These are phyloP conservation scores for Pythium rishiriense DNA, from an alignment of 352 stramenopile species.

Conservation along the genomic window DNA sequence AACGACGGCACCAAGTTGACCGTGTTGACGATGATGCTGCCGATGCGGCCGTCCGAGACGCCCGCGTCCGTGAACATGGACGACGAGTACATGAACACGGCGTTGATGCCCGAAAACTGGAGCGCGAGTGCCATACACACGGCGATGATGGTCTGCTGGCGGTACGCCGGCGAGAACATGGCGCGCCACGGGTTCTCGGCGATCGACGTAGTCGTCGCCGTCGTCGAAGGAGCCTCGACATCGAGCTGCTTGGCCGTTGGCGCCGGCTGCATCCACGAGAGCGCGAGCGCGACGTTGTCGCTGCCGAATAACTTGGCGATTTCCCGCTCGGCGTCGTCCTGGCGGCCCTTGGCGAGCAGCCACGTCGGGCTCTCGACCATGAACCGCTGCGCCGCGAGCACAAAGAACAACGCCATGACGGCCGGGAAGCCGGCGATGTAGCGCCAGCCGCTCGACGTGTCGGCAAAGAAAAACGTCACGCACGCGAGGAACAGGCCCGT, in stretches of 20 bases:
- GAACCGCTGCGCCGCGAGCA: slow-evolving; percentile 27
- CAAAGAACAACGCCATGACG: slow-evolving; percentile 46
- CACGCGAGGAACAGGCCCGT: slow-evolving; percentile 46
- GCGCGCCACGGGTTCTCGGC: slow-evolving; percentile 18
- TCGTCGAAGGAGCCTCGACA: slow-evolving; percentile 15
- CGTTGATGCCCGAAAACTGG: slow-evolving; percentile 68
- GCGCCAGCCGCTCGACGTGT: slow-evolving; percentile 49
- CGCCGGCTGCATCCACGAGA: slow-evolving; percentile 24
- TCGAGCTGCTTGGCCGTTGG: neutral
- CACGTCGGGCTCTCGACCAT: slow-evolving; percentile 35
- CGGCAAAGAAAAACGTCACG: slow-evolving; percentile 54
- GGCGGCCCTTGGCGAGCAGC: slow-evolving; percentile 34
- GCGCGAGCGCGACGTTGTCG: slow-evolving; percentile 25
- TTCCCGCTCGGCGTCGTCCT: slow-evolving; percentile 24
- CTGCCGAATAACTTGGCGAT: slow-evolving; percentile 26
- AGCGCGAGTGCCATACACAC: slow-evolving; percentile 39
- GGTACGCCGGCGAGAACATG: slow-evolving; percentile 29
- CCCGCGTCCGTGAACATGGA: slow-evolving; percentile 58
- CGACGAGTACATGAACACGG: slow-evolving; percentile 73
- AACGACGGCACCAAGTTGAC: slow-evolving; percentile 59
- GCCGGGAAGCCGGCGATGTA: slow-evolving; percentile 48
- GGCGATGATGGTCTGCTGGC: slow-evolving; percentile 45
- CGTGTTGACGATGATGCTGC: slow-evolving; percentile 52
- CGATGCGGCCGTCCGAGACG: slow-evolving; percentile 53
- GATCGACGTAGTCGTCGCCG: slow-evolving; percentile 34